phyloP scores from a whole-genome alignment of 129 eudicot species.

The Apium graveolens region DNA sequence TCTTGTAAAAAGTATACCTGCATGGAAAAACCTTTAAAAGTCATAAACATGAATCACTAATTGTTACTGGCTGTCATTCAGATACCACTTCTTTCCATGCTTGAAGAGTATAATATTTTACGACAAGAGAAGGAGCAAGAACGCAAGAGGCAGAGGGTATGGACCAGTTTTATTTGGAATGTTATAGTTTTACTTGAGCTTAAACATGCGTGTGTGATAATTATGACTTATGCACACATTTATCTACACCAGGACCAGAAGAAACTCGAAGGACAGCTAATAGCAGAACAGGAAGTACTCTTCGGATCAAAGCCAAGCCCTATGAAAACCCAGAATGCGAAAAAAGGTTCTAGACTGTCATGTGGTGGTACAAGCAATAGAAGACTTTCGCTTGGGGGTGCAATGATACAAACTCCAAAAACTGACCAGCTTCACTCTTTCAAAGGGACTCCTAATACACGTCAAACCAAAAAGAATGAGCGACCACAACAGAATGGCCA shows the following conservation, averaged over 20 bases:
- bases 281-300: slow-evolving; percentile 82
- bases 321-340: slow-evolving; percentile 58
- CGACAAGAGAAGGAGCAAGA: slow-evolving; percentile 81
- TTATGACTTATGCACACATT: neutral
- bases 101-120: slow-evolving; percentile 61
- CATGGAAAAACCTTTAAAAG: neutral
- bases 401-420: slow-evolving; percentile 67
- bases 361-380: slow-evolving; percentile 66
- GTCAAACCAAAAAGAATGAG: slow-evolving; percentile 51
- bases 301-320: slow-evolving; percentile 99
- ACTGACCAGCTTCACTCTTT: slow-evolving; percentile 33
- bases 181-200: neutral
- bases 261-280: slow-evolving; percentile 85
- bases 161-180: neutral
- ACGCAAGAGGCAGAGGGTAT: slow-evolving; percentile 82
- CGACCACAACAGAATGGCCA: slow-evolving; percentile 23
- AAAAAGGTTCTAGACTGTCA: slow-evolving; percentile 68
- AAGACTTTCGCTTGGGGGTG: slow-evolving; percentile 74
- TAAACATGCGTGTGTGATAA: neutral
- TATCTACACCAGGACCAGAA: slow-evolving; percentile 67
- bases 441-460: slow-evolving; percentile 70
- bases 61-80: slow-evolving; percentile 19
- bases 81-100: slow-evolving; percentile 86
- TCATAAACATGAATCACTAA: neutral
- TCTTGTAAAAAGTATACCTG: neutral